Percentiles rank a stretch among this genome's conserved stretches.
phyloP scores from a whole-genome alignment of 805 yeast genomes.

The Wickerhamomyces queroliae region DNA sequence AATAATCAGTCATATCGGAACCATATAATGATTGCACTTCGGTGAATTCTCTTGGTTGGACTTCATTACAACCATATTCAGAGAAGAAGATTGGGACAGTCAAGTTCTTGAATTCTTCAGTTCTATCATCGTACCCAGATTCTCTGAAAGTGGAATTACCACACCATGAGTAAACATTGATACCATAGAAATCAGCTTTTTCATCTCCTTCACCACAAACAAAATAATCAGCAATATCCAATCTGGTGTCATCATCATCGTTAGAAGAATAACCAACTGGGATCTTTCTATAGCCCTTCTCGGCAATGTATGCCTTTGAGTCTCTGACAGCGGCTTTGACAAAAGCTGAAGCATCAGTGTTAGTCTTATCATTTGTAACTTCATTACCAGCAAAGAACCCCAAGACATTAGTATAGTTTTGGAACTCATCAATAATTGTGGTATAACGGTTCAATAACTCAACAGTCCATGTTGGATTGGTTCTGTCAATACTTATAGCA shows the following conservation, averaged over 20 bases:
- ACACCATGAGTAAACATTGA: conserved; percentile 90
- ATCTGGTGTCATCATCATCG: conserved; percentile 66
- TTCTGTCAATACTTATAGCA: conserved; percentile 53
- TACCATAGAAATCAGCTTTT: conserved; percentile 78
- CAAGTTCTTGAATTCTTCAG: conserved; percentile 56
- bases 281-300: conserved; percentile 55
- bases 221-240: conserved; percentile 65
- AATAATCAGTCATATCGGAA: conserved; percentile 68
- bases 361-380: conserved; percentile 61
- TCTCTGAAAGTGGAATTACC: conserved; percentile 50
- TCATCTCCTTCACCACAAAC: conserved; percentile 64
- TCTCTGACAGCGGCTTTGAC: conserved; percentile 84
- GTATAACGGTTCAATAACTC: conserved; percentile 64
- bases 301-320: conserved; percentile 59
- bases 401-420: conserved; percentile 62
- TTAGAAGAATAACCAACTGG: conserved; percentile 84
- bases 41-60: conserved; percentile 63
- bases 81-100: conserved; percentile 75
- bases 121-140: conserved; percentile 66
- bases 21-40: conserved; percentile 66
- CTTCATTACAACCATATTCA: conserved; percentile 76
- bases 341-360: conserved; percentile 72
- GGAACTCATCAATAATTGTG: conserved; percentile 61
- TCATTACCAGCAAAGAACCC: conserved; percentile 89
- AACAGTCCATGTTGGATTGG: conserved; percentile 56